A percentile compares a stretch with the other conserved stretches of the same genome.
Conservation (phyloP, 139 green algal species). For the Mesotaenium endlicherianum region DNA sequence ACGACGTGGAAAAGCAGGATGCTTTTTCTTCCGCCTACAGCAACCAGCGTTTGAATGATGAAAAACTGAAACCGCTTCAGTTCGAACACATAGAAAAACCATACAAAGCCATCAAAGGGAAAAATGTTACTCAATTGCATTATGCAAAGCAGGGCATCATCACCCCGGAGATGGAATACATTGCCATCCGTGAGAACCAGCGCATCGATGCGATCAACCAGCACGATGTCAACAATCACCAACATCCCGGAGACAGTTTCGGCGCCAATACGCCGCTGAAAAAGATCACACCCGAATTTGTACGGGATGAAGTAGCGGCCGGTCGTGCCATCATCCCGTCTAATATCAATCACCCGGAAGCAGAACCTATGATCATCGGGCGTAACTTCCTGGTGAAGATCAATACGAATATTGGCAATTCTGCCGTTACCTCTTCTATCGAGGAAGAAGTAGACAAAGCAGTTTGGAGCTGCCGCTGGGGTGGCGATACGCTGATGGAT, state of each 20-base stretch:
- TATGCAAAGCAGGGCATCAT: slow-evolving; percentile 76
- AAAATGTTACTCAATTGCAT: slow-evolving; percentile 74
- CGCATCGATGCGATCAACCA: slow-evolving; percentile 46
- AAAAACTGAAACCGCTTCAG: too few relatives aligned
- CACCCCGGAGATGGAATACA: slow-evolving; percentile 89
- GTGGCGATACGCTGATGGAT: slow-evolving; percentile 92
- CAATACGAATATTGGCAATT: slow-evolving; percentile 96
- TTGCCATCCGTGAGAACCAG: slow-evolving; percentile 77
- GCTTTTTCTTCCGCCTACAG: too few relatives aligned
- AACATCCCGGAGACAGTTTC: background rate
- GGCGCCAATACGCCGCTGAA: background rate
- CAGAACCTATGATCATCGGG: slow-evolving; percentile 71
- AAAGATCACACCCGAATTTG: slow-evolving; percentile 68
- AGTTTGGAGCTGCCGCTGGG: slow-evolving; percentile 87
- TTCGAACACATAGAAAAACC: too few relatives aligned
- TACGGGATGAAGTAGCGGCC: slow-evolving; percentile 82
- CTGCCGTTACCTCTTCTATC: slow-evolving; percentile 79
- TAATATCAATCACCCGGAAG: slow-evolving; percentile 87
- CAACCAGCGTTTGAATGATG: too few relatives aligned
- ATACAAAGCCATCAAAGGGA: too few relatives aligned
- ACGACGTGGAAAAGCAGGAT: too few relatives aligned
- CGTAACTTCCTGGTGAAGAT: slow-evolving; percentile 84
- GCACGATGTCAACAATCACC: background rate
- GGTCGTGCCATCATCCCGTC: slow-evolving; percentile 91
- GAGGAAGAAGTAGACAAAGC: slow-evolving; percentile 94